Base-by-base conservation (phyloP, 768 basidiomycete genomes). In the Dendrothele bispora region DNA sequence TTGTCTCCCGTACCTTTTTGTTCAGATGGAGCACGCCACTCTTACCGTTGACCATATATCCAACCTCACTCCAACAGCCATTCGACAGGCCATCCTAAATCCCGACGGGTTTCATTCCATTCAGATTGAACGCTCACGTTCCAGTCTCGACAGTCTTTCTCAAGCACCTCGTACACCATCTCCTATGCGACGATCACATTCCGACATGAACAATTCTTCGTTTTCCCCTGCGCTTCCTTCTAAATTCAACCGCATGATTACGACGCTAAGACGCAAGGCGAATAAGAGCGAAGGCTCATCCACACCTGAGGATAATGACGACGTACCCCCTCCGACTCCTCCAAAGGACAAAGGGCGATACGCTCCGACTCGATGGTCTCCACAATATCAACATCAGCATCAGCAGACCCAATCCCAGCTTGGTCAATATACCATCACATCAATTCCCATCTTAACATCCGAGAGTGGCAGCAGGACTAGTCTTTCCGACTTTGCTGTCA, bases 21-120 rank as follows among this genome's bases (percentile, higher is more conserved):
- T 43, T 39, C 56, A 77, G 75, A 67, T 66, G 55, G 72, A 76
- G 51, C 67, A 73, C 61, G 65, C 72, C 36, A 69, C 73, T 38
- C 66, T 76, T 36, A 78, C 74, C 7, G 65, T 78, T 38, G 73
- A 77, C 48, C 62, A 64, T 45, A 59, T 75, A 12, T 72, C 71
- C 25, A 67, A 73, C 44, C 61, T 80, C 42, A 78, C 76, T 3
- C 53, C 66, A 34, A 62, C 67, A 39, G 59, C 68, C 39, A 65
- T 78, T 24, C 66, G 64, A 39, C 56, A 63, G 50, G 71, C 73
- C 10, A 54, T 72, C 25, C 54, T 55, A 24, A 61, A 67, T 42
- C 59, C 63, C 20, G 62, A 64, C 32, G 45, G 32, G 15, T 26
- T 44, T 15, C 48, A 52, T 35, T 22, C 38, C 32, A 47, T 49